Evolutionary conservation across 345 rosid species (phyloP).

Genomic region (Eucalyptus regnans): DNA sequence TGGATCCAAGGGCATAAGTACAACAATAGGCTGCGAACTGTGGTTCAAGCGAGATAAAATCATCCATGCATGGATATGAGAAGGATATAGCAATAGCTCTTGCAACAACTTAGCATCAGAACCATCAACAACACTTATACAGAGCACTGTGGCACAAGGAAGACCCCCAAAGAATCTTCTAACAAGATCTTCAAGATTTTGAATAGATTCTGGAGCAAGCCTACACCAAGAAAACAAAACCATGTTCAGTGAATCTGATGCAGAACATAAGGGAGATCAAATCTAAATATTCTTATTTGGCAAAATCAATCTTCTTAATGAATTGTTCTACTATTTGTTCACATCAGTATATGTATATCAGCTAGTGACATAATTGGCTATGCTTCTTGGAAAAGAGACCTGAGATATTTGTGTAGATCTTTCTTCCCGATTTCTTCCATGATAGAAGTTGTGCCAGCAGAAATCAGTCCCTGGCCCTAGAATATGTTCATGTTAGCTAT

Average conservation of each 20-base stretch:
- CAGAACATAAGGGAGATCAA: not conserved
- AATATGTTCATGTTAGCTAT: not conserved
- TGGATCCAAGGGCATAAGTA: slow-evolving; percentile 61
- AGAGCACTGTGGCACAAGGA: slow-evolving; percentile 50
- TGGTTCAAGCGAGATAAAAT: slow-evolving; percentile 58
- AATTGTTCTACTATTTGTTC: not conserved
- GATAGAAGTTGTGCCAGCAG: not conserved
- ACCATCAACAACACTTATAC: slow-evolving; percentile 66
- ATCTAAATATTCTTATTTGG: not conserved
- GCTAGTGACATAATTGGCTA: not conserved
- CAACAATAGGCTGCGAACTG: slow-evolving; percentile 47
- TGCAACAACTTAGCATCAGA: slow-evolving; percentile 36
- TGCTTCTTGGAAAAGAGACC: not conserved
- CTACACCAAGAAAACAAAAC: slow-evolving; percentile 24
- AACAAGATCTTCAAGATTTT: slow-evolving; percentile 58
- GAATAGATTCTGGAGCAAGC: slow-evolving; percentile 61
- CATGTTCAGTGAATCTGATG: not conserved
- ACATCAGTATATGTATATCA: not conserved
- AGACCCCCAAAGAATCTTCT: slow-evolving; percentile 43
- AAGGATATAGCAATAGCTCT: slow-evolving; percentile 41
- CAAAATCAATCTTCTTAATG: not conserved
- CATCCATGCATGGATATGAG: slow-evolving; percentile 57
- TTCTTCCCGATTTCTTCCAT: not conserved
- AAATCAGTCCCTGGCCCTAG: not conserved
- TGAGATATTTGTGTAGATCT: not conserved